These are phyloP conservation scores for Fraxinus sp. DNA, from an alignment of 305 asterid species.

Conservation along the genomic window DNA sequence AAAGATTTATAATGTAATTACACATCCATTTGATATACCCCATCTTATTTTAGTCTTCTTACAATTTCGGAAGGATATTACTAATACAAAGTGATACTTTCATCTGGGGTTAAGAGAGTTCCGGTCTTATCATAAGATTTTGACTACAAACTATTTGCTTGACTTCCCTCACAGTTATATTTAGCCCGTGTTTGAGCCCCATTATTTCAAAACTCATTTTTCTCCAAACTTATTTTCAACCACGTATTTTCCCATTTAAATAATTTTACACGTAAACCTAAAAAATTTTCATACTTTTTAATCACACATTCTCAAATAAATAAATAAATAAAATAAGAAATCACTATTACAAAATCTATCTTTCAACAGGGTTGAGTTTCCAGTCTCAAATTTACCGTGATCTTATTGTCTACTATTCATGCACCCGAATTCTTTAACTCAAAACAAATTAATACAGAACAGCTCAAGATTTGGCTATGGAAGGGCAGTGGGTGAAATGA, in stretches of 20 bases:
- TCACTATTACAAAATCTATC: too few species aligned
- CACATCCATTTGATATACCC: background rate
- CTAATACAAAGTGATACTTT: background rate
- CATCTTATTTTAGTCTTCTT: background rate
- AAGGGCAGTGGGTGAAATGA: background rate
- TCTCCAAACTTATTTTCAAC: background rate
- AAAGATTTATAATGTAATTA: background rate
- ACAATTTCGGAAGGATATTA: background rate
- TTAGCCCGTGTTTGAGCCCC: background rate
- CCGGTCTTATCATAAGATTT: background rate
- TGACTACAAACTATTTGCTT: constrained; percentile 3
- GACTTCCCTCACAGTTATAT: background rate
- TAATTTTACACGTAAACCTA: background rate
- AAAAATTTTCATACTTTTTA: background rate
- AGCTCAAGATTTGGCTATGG: background rate
- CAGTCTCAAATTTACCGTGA: background rate
- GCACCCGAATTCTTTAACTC: background rate
- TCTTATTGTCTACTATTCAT: background rate
- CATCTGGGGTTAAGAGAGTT: background rate
- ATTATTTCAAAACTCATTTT: background rate
- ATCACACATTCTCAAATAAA: background rate
- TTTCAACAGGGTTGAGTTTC: background rate
- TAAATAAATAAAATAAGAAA: too few species aligned
- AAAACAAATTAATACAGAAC: background rate
- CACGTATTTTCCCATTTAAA: background rate